A percentile compares a stretch with the other conserved stretches of the same genome.
phyloP scores from a whole-genome alignment of 2,329 filamentous ascomycete species.

The Colletotrichum tofieldiae region DNA sequence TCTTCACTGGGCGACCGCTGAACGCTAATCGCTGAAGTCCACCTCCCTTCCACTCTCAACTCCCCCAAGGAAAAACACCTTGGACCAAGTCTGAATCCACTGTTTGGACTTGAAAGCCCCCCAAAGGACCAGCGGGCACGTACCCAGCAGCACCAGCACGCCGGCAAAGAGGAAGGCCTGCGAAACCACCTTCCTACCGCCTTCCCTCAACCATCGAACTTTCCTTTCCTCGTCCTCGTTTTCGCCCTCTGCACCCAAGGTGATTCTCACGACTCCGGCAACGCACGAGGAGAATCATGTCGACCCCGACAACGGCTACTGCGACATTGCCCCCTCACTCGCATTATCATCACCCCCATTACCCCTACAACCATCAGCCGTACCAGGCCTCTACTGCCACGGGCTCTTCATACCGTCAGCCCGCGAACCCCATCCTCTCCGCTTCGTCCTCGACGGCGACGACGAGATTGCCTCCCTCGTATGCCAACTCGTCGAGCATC shows the following conservation, averaged over 20 bases:
- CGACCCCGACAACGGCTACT: slow-evolving; percentile 75
- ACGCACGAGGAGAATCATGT: slow-evolving; percentile 69
- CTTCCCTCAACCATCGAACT: slow-evolving; percentile 32
- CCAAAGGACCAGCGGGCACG: slow-evolving; percentile 34
- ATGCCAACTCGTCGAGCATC: slow-evolving; percentile 50
- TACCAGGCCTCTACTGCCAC: slow-evolving; percentile 61
- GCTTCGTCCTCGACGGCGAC: slow-evolving; percentile 57
- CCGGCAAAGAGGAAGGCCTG: slow-evolving; percentile 35
- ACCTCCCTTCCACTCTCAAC: slow-evolving; percentile 7
- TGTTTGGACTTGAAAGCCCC: slow-evolving; percentile 40
- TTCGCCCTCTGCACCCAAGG: slow-evolving; percentile 11
- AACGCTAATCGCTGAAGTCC: slow-evolving; percentile 15
- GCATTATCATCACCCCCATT: slow-evolving; percentile 76
- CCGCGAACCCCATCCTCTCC: slow-evolving; percentile 55
- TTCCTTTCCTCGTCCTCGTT: slow-evolving; percentile 37
- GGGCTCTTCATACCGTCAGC: slow-evolving; percentile 52
- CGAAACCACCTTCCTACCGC: slow-evolving; percentile 40
- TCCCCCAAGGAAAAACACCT: slow-evolving; percentile 22
- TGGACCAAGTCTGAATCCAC: slow-evolving; percentile 21
- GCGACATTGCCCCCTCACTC: slow-evolving; percentile 60
- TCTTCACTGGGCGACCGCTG: slow-evolving; percentile 27
- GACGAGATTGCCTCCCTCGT: slow-evolving; percentile 53
- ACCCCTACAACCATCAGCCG: slow-evolving; percentile 70
- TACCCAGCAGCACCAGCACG: slow-evolving; percentile 33
- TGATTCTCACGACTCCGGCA: slow-evolving; percentile 43